These are phyloP conservation scores for Plasmodium gaboni DNA, from an alignment of 169 alveolate genomes.

Conservation along the genomic window DNA sequence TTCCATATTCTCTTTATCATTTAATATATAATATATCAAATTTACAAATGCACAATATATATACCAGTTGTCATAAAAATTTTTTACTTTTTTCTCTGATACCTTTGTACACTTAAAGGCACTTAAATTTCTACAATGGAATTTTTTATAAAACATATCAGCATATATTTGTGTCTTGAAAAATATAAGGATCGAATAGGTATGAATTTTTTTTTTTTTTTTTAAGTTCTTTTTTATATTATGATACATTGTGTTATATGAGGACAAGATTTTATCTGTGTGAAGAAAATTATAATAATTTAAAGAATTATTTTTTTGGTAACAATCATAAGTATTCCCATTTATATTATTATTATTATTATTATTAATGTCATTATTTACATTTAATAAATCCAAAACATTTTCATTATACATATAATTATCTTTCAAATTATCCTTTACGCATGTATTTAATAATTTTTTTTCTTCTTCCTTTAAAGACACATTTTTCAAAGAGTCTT, in stretches of 20 bases:
- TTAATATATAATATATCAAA: constrained; percentile 32
- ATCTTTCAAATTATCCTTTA: too few species aligned
- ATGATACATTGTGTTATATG: constrained; percentile 20
- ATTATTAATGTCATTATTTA: too few species aligned
- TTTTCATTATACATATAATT: too few species aligned
- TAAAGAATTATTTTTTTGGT: too few species aligned
- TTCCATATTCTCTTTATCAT: background rate
- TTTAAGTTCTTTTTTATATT: constrained; percentile 35
- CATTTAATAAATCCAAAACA: too few species aligned
- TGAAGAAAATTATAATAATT: background rate
- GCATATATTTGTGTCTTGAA: constrained; percentile 74
- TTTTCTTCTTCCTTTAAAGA: too few species aligned
- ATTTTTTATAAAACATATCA: constrained; percentile 65
- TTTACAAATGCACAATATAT: constrained; percentile 56
- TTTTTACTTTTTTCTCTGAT: background rate
- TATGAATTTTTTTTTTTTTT: constrained; percentile 50
- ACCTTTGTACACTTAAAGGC: background rate
- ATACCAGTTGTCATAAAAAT: constrained; percentile 28
- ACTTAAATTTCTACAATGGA: constrained; percentile 32
- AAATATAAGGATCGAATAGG: constrained; percentile 32
- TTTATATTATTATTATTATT: too few species aligned
- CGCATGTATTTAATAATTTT: too few species aligned
- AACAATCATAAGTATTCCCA: too few species aligned
- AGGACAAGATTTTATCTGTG: background rate
- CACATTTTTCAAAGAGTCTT: too few species aligned